phyloP scores from a whole-genome alignment of 2,329 filamentous ascomycete species.

The Pseudogymnoascus pannorum region DNA sequence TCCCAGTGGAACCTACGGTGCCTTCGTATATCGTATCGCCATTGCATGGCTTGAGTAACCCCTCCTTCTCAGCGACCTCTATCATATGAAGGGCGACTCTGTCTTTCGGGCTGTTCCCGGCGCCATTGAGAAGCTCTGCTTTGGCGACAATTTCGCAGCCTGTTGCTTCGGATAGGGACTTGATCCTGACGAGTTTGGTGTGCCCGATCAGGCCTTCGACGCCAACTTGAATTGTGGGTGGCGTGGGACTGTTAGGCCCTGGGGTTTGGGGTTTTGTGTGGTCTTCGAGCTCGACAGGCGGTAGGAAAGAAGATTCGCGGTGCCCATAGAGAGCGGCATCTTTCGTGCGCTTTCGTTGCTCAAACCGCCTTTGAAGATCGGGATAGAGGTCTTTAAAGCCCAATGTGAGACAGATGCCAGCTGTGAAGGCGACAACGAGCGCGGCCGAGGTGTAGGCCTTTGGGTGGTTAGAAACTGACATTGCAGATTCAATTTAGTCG shows the following conservation, averaged over 20 bases:
- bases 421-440: conserved; percentile 64
- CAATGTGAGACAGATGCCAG: conserved; percentile 67
- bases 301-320: conserved; percentile 8
- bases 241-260: conserved; percentile 12
- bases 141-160: conserved; percentile 88
- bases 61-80: conserved; percentile 66
- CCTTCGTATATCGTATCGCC: conserved; percentile 97
- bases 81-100: conserved; percentile 91
- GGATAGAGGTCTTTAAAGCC: conserved; percentile 76
- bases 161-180: conserved; percentile 76
- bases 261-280: conserved; percentile 36
- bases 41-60: conserved; percentile 66
- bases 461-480: conserved; percentile 56
- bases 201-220: conserved; percentile 91
- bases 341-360: conserved; percentile 33
- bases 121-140: conserved; percentile 93
- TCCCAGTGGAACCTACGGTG: conserved; percentile 92
- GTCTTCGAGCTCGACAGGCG: conserved; percentile 49
- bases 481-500: conserved; percentile 26
- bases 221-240: conserved; percentile 55
- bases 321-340: conserved; percentile 12
- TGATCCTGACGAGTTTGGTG: conserved; percentile 81
- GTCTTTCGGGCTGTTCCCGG: conserved; percentile 90
- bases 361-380: conserved; percentile 60
- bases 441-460: conserved; percentile 58